Conservation (phyloP, 2,329 filamentous ascomycete species). For the Arachnomyces sp. region DNA sequence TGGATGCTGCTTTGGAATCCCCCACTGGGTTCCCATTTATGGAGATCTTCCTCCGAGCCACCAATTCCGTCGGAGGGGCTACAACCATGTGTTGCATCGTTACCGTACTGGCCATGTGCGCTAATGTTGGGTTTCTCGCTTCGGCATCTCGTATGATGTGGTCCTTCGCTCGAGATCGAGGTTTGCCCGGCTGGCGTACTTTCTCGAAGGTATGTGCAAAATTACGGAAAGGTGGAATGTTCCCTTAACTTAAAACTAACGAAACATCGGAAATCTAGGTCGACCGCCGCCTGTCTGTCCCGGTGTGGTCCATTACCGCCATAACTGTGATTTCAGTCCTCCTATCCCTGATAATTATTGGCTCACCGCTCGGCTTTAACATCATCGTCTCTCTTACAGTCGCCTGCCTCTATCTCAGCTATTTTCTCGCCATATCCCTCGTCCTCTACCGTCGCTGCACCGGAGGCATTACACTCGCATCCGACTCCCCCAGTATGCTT, state of each 20-base stretch:
- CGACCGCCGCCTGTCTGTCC: slow-evolving; percentile 32
- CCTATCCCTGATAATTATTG: slow-evolving; percentile 44
- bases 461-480: slow-evolving; percentile 15
- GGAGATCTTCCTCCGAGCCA: slow-evolving; percentile 44
- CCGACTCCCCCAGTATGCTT: slow-evolving; percentile 11
- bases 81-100: slow-evolving; percentile 43
- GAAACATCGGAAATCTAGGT: slow-evolving; percentile 18
- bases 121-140: slow-evolving; percentile 26
- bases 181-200: slow-evolving; percentile 28
- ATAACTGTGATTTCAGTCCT: slow-evolving; percentile 29
- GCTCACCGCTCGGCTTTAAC: slow-evolving; percentile 46
- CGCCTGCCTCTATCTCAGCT: slow-evolving; percentile 45
- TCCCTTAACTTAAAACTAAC: slow-evolving; percentile 14
- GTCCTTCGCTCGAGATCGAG: slow-evolving; percentile 38
- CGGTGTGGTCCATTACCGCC: slow-evolving; percentile 31
- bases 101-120: slow-evolving; percentile 29
- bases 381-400: slow-evolving; percentile 47
- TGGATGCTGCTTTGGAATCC: slow-evolving; percentile 31
- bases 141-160: slow-evolving; percentile 35
- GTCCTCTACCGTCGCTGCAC: slow-evolving; percentile 36
- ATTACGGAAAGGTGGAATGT: background rate
- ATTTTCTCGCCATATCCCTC: slow-evolving; percentile 43
- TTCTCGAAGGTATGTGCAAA: slow-evolving; percentile 19
- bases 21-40: slow-evolving; percentile 43
- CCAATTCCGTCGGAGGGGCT: slow-evolving; percentile 32